Evolutionary conservation across 495 filamentous ascomycete genomes (phyloP), one percentile per base, ranked within the genome.

Genomic region (Neurospora terricola): DNA sequence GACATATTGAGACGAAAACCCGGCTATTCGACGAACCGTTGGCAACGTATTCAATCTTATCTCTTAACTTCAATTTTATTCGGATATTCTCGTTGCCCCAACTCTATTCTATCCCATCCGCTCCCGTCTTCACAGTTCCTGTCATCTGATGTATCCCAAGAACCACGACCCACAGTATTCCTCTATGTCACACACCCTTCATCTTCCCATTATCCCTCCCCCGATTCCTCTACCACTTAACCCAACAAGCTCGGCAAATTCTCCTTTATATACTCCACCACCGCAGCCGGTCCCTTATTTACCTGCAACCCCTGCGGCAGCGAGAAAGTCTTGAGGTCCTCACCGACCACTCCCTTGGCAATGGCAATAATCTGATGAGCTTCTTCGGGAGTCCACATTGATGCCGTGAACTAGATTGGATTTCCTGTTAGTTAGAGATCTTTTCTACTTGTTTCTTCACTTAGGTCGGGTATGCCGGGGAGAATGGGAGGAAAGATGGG

Each of bases 381-480:
- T 78, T 91, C 80, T 71, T 89, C 87, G 21, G 83, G 81, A 11
- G 88, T 85, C 90, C 89, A 92, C 89, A 91, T 91, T 39, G 90
- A 91, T 18, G 90, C 90, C 69, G 85, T 89, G 74, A 73, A 40
- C 39, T n/a, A n/a, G n/a, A n/a, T n/a, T n/a, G n/a, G n/a, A n/a
- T n/a, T n/a, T n/a, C n/a, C n/a, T n/a, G n/a, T n/a, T n/a, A n/a
- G n/a, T n/a, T n/a, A n/a, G n/a, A n/a, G n/a, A n/a, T n/a, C n/a
- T n/a, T n/a, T n/a, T n/a, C n/a, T n/a, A n/a, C n/a, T n/a, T n/a
- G n/a, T n/a, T n/a, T n/a, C n/a, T n/a, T n/a, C n/a, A n/a, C n/a
- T n/a, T n/a, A n/a, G n/a, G n/a, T n/a, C n/a, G n/a, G n/a, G n/a
- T n/a, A n/a, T n/a, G n/a, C n/a, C n/a, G n/a, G n/a, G n/a, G n/a